Conservation (phyloP, 2,329 filamentous ascomycete genomes). For the Beauveria brongniartii region DNA sequence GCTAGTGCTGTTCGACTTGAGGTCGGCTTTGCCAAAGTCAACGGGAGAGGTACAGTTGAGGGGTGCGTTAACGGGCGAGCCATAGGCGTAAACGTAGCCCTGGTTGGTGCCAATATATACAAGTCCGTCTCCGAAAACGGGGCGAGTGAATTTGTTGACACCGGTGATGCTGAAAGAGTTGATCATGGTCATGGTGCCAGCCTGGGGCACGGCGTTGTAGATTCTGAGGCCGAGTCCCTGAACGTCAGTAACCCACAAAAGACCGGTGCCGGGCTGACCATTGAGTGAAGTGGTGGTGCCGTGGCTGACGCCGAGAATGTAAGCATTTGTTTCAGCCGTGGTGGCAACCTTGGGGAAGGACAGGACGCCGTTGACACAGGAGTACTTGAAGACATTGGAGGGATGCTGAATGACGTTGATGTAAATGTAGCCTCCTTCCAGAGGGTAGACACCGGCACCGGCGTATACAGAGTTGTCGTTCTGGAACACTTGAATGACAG, state of each 20-base stretch:
- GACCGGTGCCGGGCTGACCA: constrained; percentile 44
- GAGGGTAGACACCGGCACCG: constrained; percentile 38
- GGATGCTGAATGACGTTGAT: constrained; percentile 45
- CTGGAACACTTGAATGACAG: constrained; percentile 36
- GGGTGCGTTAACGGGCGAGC: constrained; percentile 44
- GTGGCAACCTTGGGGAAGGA: constrained; percentile 46
- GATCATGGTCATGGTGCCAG: constrained; percentile 38
- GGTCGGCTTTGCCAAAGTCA: constrained; percentile 37
- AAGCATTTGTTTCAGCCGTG: constrained; percentile 40
- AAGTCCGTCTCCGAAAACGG: constrained; percentile 49
- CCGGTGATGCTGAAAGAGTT: constrained; percentile 43
- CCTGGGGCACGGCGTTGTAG: constrained; percentile 42
- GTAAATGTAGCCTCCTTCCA: constrained; percentile 42
- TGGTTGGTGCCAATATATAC: constrained; percentile 44
- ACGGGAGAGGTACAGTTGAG: constrained; percentile 44
- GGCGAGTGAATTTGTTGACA: constrained; percentile 47
- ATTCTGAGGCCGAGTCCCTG: constrained; percentile 44
- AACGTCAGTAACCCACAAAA: constrained; percentile 49
- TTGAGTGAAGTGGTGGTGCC: constrained; percentile 48
- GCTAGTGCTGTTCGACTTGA: constrained; percentile 24
- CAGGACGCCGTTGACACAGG: constrained; percentile 41
- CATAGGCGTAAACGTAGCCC: constrained; percentile 47
- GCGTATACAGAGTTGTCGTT: constrained; percentile 38
- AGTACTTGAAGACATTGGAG: constrained; percentile 51
- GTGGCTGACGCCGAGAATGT: constrained; percentile 47